Percentiles rank a stretch among this genome's conserved stretches.
These are phyloP conservation scores for Sporothrix inflata DNA, from an alignment of 2,329 filamentous ascomycete genomes.

Conservation along the genomic window DNA sequence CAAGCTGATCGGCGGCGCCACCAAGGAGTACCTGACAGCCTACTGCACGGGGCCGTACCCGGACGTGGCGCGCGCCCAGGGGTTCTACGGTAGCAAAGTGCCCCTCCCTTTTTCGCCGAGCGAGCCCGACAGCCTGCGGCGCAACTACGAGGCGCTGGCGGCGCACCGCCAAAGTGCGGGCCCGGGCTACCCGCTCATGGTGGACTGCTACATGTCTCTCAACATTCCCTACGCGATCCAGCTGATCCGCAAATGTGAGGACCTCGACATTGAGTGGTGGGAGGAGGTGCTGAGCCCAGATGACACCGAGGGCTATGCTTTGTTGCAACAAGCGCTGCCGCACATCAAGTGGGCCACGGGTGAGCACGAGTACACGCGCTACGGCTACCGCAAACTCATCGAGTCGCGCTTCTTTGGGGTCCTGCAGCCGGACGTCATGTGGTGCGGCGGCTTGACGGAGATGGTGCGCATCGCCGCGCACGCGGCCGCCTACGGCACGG, in stretches of 20 bases:
- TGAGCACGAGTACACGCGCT: constrained; percentile 93
- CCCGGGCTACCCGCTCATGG: constrained; percentile 88
- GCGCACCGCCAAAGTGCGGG: constrained; percentile 83
- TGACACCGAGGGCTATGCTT: constrained; percentile 86
- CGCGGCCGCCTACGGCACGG: constrained; percentile 90
- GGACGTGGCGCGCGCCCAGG: constrained; percentile 76
- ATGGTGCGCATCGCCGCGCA: constrained; percentile 85
- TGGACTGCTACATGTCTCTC: constrained; percentile 96
- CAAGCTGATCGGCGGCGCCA: constrained; percentile 90
- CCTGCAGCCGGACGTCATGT: constrained; percentile 96
- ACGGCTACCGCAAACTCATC: constrained; percentile 91
- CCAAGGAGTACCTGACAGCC: constrained; percentile 79
- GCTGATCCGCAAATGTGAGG: constrained; percentile 78
- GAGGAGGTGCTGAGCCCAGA: constrained; percentile 92
- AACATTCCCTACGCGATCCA: constrained; percentile 93
- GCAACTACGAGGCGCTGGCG: constrained; percentile 87
- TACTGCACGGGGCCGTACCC: constrained; percentile 95
- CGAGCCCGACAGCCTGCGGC: constrained; percentile 77
- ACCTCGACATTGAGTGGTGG: constrained; percentile 95
- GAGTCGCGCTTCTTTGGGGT: constrained; percentile 92
- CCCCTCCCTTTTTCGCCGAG: constrained; percentile 87
- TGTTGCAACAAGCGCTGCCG: constrained; percentile 88
- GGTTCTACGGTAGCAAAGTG: constrained; percentile 92
- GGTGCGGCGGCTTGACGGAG: constrained; percentile 91
- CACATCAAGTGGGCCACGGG: constrained; percentile 92